These are phyloP conservation scores for Paecilomyces sp. DNA, from an alignment of 2,329 filamentous ascomycete genomes.

Conservation along the genomic window DNA sequence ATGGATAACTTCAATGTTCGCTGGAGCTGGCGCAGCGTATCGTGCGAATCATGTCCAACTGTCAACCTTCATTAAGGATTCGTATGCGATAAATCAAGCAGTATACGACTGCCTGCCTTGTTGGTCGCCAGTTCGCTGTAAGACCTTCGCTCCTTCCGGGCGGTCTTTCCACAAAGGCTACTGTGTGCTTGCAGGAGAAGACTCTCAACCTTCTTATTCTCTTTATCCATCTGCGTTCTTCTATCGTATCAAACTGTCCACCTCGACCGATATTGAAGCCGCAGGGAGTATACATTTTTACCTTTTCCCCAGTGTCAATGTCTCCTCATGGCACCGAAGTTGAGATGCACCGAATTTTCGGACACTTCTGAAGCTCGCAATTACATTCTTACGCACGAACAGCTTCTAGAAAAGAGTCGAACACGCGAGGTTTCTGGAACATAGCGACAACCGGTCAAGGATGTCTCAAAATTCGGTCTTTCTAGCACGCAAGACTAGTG, in stretches of 20 bases:
- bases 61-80: neutral
- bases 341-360: neutral
- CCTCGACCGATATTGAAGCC: neutral
- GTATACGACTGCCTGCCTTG: neutral
- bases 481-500: neutral
- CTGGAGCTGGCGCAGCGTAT: neutral
- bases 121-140: neutral
- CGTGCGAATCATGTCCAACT: neutral
- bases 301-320: neutral
- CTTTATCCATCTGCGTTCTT: neutral
- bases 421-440: neutral
- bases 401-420: neutral
- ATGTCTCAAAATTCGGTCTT: neutral
- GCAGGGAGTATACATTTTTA: neutral
- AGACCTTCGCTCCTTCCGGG: neutral
- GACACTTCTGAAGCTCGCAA: neutral
- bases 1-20: neutral
- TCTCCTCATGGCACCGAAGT: neutral
- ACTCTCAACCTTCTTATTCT: neutral
- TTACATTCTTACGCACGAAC: neutral
- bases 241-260: neutral
- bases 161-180: neutral
- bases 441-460: neutral
- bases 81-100: neutral
- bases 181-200: neutral